Conservation (phyloP, 2,329 filamentous ascomycete species). For the Botrytis fragariae region DNA sequence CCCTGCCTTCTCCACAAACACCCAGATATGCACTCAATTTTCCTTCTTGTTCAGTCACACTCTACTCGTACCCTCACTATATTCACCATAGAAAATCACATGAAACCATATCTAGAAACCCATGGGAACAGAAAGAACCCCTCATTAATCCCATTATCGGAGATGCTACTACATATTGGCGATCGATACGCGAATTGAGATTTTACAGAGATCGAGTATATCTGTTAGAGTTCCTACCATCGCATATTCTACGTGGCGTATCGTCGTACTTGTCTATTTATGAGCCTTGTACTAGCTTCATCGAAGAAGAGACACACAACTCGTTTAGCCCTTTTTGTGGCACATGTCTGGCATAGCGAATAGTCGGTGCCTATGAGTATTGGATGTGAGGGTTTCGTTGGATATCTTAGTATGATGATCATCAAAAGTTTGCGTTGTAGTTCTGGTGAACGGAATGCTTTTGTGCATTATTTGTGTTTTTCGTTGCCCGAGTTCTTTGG, state of each 20-base stretch:
- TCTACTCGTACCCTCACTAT: neutral
- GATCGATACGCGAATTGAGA: neutral
- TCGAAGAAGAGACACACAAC: neutral
- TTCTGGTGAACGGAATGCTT: neutral
- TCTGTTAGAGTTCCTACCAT: neutral
- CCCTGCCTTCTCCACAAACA: fast-evolving
- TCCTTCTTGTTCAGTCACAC: fast-evolving
- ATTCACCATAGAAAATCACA: neutral
- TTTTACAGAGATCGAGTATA: neutral
- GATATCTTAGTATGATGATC: neutral
- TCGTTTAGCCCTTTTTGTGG: neutral
- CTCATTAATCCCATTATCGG: neutral
- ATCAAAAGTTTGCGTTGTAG: neutral
- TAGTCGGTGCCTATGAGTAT: neutral
- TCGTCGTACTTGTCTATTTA: neutral
- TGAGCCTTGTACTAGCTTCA: neutral
- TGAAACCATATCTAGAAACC: neutral
- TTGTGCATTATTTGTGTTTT: fast-evolving
- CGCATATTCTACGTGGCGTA: neutral
- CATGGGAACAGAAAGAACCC: neutral
- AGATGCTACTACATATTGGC: neutral
- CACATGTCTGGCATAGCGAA: neutral
- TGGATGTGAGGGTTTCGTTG: neutral
- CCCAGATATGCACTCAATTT: neutral
- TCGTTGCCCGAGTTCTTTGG: neutral